phyloP scores from a whole-genome alignment of 768 basidiomycete genomes.

The Xerocomus brunneocitrinus region DNA sequence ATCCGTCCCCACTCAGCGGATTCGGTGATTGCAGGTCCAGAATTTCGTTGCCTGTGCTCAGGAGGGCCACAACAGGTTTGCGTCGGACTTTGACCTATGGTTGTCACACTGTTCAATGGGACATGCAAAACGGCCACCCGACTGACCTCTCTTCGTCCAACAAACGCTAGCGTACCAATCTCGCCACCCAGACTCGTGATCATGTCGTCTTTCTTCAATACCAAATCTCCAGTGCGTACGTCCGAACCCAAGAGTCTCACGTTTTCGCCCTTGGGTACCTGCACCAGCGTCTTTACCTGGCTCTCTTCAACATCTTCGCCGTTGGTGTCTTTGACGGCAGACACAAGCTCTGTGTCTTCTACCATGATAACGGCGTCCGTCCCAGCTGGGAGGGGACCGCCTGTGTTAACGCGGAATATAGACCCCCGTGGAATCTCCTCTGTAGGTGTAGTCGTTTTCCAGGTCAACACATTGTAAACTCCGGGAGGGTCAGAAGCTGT shows the following conservation, averaged over 20 bases:
- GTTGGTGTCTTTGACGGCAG: constrained; percentile 38
- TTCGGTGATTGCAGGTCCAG: constrained; percentile 50
- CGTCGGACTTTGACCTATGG: constrained; percentile 61
- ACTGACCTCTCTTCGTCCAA: constrained; percentile 66
- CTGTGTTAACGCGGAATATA: constrained; percentile 75
- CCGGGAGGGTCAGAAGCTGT: constrained; percentile 63
- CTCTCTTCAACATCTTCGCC: constrained; percentile 58
- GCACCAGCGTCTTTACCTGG: constrained; percentile 62
- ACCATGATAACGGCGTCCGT: constrained; percentile 87
- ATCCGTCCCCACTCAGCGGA: constrained; percentile 35
- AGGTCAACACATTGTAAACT: constrained; percentile 62
- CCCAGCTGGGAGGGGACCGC: constrained; percentile 71
- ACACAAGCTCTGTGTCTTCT: constrained; percentile 80
- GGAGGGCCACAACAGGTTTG: constrained; percentile 71
- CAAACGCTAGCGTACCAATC: constrained; percentile 75
- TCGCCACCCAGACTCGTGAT: constrained; percentile 72
- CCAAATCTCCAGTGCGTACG: constrained; percentile 60
- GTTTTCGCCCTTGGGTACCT: constrained; percentile 64
- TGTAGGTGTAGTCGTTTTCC: constrained; percentile 36
- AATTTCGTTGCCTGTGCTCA: constrained; percentile 87
- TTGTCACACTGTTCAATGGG: not conserved
- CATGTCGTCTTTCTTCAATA: constrained; percentile 56
- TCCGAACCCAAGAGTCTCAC: constrained; percentile 73
- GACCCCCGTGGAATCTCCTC: constrained; percentile 40
- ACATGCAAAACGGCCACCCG: not conserved